Base-by-base conservation (phyloP, 306 rosid species). In the Quercus gilva region DNA sequence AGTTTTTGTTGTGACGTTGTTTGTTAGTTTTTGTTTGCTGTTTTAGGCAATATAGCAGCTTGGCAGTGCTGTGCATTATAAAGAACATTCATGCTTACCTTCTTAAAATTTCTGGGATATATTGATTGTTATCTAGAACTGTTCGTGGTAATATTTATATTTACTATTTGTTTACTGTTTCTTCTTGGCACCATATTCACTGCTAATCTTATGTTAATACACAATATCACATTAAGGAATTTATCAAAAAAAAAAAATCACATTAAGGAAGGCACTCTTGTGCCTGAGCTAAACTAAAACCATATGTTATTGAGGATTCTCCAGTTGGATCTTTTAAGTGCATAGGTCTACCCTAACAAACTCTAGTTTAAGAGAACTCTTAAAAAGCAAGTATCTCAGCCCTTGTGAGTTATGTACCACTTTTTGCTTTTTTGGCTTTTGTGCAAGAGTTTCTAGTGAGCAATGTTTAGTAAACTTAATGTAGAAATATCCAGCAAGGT, bases 401-500 rank as follows among this genome's bases (percentile, higher is more conserved):
- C 35, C 20, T 69, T 13, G 31, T 3, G 14, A 4, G 7, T 8
- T 29, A 6, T 33, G 41, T 29, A 18, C 29, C 20, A 11, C 7
- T 8, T 8, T 45, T 55, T 4, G 29, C 52, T 35, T 67, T 67
- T 15, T 33, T 11, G 72, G 26, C 45, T 43, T 5, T 26, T 49
- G 49, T 51, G 43, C 23, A 25, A 18, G 56, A 26, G 64, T 59
- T 78, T 10, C 45, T n/a, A 20, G 64, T 60, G 82, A 57, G 70
- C 33, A 53, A 67, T 69, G 64, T 57, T 67, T 52, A 35, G 4
- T 71, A 65, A 77, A 56, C 49, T 63, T 45, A 69, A 28, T 41
- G 65, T 71, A 33, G 70, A 73, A 74, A 74, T 14, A 26, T 41
- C 64, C 67, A 72, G 69, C 72, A 67, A 77, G 78, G 52, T 79